These are phyloP conservation scores for Zymoseptoria crescenta DNA, from an alignment of 2,329 filamentous ascomycete genomes.

Conservation along the genomic window DNA sequence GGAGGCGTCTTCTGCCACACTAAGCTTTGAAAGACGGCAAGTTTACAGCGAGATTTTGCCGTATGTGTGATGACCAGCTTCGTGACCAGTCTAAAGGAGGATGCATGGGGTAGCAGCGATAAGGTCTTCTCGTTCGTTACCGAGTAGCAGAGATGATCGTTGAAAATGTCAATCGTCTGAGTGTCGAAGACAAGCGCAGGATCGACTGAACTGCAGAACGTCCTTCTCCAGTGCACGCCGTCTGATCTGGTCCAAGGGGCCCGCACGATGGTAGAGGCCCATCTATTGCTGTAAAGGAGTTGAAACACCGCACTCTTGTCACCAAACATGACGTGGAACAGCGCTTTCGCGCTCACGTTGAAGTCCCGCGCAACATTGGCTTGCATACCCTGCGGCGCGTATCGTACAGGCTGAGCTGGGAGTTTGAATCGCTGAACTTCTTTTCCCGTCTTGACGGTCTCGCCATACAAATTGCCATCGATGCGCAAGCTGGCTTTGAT, in stretches of 20 bases:
- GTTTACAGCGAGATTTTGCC: constrained; percentile 84
- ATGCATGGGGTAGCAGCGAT: constrained; percentile 79
- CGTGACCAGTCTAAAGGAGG: constrained; percentile 71
- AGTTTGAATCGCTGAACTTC: constrained; percentile 68
- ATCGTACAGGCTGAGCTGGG: constrained; percentile 70
- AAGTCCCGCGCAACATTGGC: constrained; percentile 73
- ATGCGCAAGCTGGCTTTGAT: constrained; percentile 52
- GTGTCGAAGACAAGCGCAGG: constrained; percentile 47
- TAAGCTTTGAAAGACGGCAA: constrained; percentile 80
- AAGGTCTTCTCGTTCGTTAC: constrained; percentile 56
- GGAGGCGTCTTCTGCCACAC: constrained; percentile 61
- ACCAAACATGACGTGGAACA: constrained; percentile 94
- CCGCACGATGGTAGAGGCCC: constrained; percentile 71
- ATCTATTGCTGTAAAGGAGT: constrained; percentile 75
- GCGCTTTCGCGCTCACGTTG: constrained; percentile 83
- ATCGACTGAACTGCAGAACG: constrained; percentile 58
- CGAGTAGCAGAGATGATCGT: constrained; percentile 56
- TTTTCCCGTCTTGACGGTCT: constrained; percentile 34
- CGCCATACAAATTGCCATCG: constrained; percentile 52
- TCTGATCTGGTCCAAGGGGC: constrained; percentile 73
- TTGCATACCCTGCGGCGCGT: constrained; percentile 74
- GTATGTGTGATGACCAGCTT: constrained; percentile 93
- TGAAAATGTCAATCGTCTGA: constrained; percentile 68
- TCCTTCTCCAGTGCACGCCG: constrained; percentile 46
- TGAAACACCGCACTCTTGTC: constrained; percentile 95